Percentiles rank a stretch among this genome's conserved stretches.
These are phyloP conservation scores for Jacaranda mimosifolia DNA, from an alignment of 257 asterid species.

Conservation along the genomic window DNA sequence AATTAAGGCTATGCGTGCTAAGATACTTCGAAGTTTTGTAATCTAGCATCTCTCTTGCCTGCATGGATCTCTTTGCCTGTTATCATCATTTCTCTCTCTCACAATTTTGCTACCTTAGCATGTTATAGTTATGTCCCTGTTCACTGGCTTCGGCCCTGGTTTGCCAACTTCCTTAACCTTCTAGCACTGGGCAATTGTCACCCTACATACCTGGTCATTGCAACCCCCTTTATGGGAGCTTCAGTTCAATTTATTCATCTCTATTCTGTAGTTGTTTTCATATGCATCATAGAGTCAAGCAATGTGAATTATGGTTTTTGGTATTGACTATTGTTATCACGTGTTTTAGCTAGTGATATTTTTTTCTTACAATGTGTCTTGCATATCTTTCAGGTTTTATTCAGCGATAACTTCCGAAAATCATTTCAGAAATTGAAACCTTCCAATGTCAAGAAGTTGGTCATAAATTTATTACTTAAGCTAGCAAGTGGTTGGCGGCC, in stretches of 20 bases:
- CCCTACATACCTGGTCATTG: no score
- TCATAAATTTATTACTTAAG: conserved; percentile 48
- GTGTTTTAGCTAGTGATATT: background rate
- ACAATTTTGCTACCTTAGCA: no score
- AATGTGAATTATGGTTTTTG: background rate
- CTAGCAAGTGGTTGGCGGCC: conserved; percentile 85
- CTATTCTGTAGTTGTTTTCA: background rate
- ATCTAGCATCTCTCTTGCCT: background rate
- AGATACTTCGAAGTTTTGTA: no score
- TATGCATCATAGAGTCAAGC: background rate
- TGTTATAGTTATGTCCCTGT: no score
- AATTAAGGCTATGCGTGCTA: background rate
- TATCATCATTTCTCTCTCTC: no score
- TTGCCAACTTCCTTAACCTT: no score
- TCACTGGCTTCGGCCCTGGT: no score
- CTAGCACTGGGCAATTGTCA: no score
- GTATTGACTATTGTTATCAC: background rate
- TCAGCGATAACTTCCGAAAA: conserved; percentile 62
- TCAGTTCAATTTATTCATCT: background rate
- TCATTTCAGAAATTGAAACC: conserved; percentile 55
- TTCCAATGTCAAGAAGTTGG: conserved; percentile 51
- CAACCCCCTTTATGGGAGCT: background rate
- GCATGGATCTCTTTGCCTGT: background rate
- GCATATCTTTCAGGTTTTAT: conserved; percentile 51
- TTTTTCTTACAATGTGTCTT: background rate